Evolutionary conservation across 2,329 filamentous ascomycete genomes (phyloP).

Genomic region (Fusarium tanahbumbuense): DNA sequence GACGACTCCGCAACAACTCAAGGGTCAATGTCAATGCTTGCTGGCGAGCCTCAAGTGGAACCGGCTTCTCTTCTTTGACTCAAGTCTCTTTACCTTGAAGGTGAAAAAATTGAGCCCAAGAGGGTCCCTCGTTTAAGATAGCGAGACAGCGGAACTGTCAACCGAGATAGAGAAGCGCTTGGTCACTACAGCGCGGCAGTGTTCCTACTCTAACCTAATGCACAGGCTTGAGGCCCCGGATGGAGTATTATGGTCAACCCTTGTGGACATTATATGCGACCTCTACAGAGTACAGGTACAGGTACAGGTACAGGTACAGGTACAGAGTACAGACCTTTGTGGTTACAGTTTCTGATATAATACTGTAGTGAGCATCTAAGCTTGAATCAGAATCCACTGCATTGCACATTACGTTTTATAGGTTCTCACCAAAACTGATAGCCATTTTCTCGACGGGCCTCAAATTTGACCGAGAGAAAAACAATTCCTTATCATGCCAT

Average conservation of each 20-base stretch:
- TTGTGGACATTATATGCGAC: background rate
- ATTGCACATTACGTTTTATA: conserved; percentile 2
- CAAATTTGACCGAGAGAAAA: conserved; percentile 5
- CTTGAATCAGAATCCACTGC: conserved; percentile 4
- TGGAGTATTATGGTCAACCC: conserved; percentile 4
- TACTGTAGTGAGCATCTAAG: background rate
- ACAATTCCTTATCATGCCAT: conserved; percentile 25
- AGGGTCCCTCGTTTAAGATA: conserved; percentile 23
- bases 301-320: background rate
- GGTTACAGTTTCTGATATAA: background rate
- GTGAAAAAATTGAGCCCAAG: conserved; percentile 13
- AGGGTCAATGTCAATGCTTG: conserved; percentile 27
- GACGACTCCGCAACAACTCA: conserved; percentile 20
- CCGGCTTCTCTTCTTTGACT: background rate
- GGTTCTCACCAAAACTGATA: conserved; percentile 8
- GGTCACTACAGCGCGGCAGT: background rate
- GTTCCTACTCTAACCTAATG: background rate
- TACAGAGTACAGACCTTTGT: background rate
- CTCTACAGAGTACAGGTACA: background rate
- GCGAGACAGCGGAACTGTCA: conserved; percentile 9
- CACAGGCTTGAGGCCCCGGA: conserved; percentile 18
- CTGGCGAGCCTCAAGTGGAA: conserved; percentile 42
- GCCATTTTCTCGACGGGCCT: conserved; percentile 5
- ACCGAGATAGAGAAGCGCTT: conserved; percentile 8
- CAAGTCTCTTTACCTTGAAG: conserved; percentile 18